Evolutionary conservation across 495 filamentous ascomycete genomes (phyloP), one percentile per base, ranked within the genome.

Genomic region (Xylaria sp.): DNA sequence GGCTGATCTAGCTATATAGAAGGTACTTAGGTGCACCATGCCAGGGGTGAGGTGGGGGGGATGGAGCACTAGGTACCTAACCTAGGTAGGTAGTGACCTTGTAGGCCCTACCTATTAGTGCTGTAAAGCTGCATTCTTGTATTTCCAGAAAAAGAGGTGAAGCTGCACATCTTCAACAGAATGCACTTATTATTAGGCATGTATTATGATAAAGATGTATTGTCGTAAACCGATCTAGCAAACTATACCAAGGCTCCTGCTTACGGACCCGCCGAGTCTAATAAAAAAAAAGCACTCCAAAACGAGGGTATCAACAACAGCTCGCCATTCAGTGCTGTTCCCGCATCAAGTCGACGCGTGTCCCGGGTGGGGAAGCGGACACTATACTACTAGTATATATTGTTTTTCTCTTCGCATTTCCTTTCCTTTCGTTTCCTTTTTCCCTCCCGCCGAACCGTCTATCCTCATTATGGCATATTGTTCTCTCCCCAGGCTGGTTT

Each of bases 241-340:
- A 31, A 40, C 19, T 17, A 35, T 55, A 55, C 12, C 19, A 17
- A 5, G 0, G 19, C 35, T 5, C 21, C 19, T 53, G 48, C 14
- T 14, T 67, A 29, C 29, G 62, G 33, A 21, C n/a, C 41, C 63
- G 9, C 48, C 46, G 15, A 5, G 9, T 59, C 66, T 59, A 68
- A 58, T 9, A 3, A 67, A 40, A 43, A 12, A 29, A 33, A 21
- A 3, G 58, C 33, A 37, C n/a, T n/a, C n/a, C n/a, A n/a, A 21
- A 59, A 46, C 31, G 66, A 58, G 52, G 37, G 40, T 68, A 68
- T 58, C 40, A 46, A 31, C 40, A 66, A 29, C 31, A 53, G 61
- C 61, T 26, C 31, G 52, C 15, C 29, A 31, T 40, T 31, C 26
- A 43, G n/a, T n/a, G 50, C 66, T 40, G 31, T 68, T 59, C 26